Conservation (phyloP, 495 filamentous ascomycete species). For the Symbiotaphrina buchneri region DNA sequence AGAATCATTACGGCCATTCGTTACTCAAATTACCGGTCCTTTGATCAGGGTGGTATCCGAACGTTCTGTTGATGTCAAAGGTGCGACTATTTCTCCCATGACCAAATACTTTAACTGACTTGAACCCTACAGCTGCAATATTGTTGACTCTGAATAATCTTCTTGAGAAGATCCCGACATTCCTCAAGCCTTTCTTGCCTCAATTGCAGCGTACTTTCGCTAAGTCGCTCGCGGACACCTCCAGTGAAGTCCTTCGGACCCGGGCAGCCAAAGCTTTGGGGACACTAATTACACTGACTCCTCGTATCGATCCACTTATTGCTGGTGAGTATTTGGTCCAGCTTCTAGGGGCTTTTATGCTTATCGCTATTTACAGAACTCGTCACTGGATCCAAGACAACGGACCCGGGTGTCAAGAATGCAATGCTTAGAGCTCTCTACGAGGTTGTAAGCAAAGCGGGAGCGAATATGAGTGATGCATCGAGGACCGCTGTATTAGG, state of each 20-base stretch:
- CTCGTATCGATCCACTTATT: constrained; percentile 81
- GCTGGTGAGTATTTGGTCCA: constrained; percentile 14
- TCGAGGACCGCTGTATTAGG: constrained; percentile 62
- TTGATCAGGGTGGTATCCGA: constrained; percentile 95
- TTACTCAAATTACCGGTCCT: constrained; percentile 92
- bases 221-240: constrained; percentile 78
- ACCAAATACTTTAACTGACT: constrained; percentile 6
- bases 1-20: constrained; percentile 71
- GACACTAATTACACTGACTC: constrained; percentile 87
- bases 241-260: constrained; percentile 69
- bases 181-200: constrained; percentile 89
- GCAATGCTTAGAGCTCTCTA: constrained; percentile 96
- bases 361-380: constrained; percentile 42
- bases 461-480: constrained; percentile 77
- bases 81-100: constrained; percentile 11
- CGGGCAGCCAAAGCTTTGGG: constrained; percentile 90
- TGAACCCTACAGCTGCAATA: constrained; percentile 40
- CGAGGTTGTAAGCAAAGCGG: constrained; percentile 88
- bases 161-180: constrained; percentile 86
- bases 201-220: constrained; percentile 95
- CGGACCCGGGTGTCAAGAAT: constrained; percentile 71
- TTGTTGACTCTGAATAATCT: constrained; percentile 85
- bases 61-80: constrained; percentile 80
- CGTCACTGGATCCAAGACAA: constrained; percentile 78
- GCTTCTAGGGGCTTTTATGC: constrained; percentile 1